phyloP scores from a whole-genome alignment of 2,329 filamentous ascomycete species.

The Hymenoscyphus fructigenus region DNA sequence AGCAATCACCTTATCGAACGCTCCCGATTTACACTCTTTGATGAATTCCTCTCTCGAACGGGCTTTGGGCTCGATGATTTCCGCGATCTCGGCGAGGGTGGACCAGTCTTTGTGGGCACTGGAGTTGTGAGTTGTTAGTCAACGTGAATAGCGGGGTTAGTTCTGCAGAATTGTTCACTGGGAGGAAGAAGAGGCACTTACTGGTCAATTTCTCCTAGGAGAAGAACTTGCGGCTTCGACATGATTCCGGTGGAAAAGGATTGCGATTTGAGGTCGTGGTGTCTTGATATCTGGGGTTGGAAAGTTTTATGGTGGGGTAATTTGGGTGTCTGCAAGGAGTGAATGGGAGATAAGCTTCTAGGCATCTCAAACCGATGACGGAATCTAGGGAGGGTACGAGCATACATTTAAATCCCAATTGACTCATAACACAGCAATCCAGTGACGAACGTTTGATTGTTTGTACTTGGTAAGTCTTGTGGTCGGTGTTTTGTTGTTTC shows the following conservation, averaged over 20 bases:
- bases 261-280: neutral
- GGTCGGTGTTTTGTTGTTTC: too few relatives aligned
- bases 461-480: too few relatives aligned
- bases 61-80: constrained; percentile 62
- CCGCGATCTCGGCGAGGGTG: constrained; percentile 59
- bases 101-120: constrained; percentile 67
- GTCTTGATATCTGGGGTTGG: constrained; percentile 3
- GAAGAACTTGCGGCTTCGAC: constrained; percentile 57
- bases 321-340: constrained; percentile 24
- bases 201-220: constrained; percentile 64
- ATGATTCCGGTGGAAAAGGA: constrained; percentile 24
- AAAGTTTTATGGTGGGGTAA: constrained; percentile 28
- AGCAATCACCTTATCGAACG: constrained; percentile 63
- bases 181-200: constrained; percentile 41
- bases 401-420: too few relatives aligned
- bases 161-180: neutral
- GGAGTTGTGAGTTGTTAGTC: constrained; percentile 15
- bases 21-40: constrained; percentile 62
- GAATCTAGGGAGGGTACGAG: neutral
- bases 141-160: neutral
- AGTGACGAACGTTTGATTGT: too few relatives aligned
- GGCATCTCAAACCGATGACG: neutral
- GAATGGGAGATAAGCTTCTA: constrained; percentile 19
- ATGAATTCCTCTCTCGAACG: constrained; percentile 67
- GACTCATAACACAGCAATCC: too few relatives aligned